These are phyloP conservation scores for Aulographum hederae DNA, from an alignment of 2,329 filamentous ascomycete genomes.

Conservation along the genomic window DNA sequence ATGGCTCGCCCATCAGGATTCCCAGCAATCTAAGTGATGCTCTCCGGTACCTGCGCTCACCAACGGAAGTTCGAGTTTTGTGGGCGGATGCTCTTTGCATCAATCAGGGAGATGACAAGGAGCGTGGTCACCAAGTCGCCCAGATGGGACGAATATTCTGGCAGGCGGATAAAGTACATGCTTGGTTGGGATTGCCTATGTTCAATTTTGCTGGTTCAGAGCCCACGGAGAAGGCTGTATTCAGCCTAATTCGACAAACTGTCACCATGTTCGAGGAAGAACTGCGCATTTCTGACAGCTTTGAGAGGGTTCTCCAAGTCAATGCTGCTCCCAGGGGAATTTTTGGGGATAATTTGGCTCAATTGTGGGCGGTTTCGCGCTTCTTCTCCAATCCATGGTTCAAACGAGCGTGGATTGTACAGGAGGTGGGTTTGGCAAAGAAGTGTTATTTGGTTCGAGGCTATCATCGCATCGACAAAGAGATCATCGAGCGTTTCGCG, in stretches of 20 bases:
- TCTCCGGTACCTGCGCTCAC: background rate
- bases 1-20: background rate
- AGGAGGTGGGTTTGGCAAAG: background rate
- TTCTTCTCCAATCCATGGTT: background rate
- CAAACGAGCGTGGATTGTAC: background rate
- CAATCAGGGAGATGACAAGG: conserved; percentile 4
- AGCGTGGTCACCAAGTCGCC: conserved; percentile 5
- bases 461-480: too few species aligned
- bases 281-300: too few species aligned
- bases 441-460: too few species aligned
- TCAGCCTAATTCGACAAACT: background rate
- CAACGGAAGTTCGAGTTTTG: conserved; percentile 3
- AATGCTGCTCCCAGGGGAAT: background rate
- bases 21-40: background rate
- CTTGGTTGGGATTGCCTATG: background rate
- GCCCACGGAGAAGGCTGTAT: background rate
- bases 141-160: conserved; percentile 5
- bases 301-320: background rate
- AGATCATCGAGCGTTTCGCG: too few species aligned
- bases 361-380: background rate
- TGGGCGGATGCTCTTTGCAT: conserved; percentile 7
- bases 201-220: background rate
- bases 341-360: background rate
- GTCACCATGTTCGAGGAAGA: background rate
- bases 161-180: background rate